Base-by-base conservation (phyloP, 352 stramenopile species). In the Pythium rhizo-oryzae region DNA sequence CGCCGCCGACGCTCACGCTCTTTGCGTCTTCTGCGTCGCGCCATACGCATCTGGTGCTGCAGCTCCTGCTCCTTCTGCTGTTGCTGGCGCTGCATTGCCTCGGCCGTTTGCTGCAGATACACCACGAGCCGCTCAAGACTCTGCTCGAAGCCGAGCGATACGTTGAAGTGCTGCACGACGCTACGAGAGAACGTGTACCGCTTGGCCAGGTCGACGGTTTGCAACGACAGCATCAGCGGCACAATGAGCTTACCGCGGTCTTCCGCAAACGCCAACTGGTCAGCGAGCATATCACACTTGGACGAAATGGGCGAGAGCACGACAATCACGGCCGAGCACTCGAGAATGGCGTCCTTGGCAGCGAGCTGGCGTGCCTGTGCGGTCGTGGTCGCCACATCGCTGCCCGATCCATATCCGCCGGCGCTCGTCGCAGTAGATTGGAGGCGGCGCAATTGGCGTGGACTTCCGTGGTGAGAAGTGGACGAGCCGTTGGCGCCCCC, bases 231-330 rank as follows among this genome's bases (percentile, higher is more conserved):
- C 59, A 95, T 62, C 37, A 93, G 65, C 11, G 86, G 88, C 7
- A 96, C 69, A 39, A 94, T 78, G 16, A 89, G 60, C 61, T 92
- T 96, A 15, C 77, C 80, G 19, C 82, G 82, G 59, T 93, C 85
- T 62, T 96, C 88, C 0, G 88, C 88, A 65, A 96, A 94, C 4
- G 88, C 88, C 5, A 94, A 61, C 57, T 93, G 86, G 41, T 96
- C 88, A 1, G 82, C 71, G 15, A 94, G 74, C 50, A 90, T 71
- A 51, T 91, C 85, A 44, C 84, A 92, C 56, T 78, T 87, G 19
- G 80, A 75, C 23, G 87, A 90, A 12, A 92, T 65, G 5, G 82
- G 80, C 41, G 87, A 93, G 13, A 93, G 62, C 55, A 93, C 79
- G 16, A 93, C 75, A 13, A 93, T 62, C 30, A 96, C 80, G 0